Base-by-base conservation (phyloP, 2,329 filamentous ascomycete genomes). In the Fusarium duplospermum region DNA sequence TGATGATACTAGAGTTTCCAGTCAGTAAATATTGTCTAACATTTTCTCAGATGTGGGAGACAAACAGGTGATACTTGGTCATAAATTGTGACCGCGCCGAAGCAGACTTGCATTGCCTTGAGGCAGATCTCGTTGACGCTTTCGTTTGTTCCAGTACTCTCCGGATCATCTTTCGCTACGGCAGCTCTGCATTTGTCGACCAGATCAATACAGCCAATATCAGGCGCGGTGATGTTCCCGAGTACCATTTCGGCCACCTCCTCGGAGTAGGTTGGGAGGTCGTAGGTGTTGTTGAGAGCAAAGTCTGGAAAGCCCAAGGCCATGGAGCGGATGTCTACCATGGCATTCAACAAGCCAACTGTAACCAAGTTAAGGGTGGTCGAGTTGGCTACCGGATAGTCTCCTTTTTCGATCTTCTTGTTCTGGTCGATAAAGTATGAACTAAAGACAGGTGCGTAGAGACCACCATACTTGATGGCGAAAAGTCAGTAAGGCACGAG, bases 261-360 rank as follows among this genome's bases (percentile, higher is more conserved):
- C 9, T 87, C 82, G 42, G 86, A 84, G 74, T 92, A 88, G 1
- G 87, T 83, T 69, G 87, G 76, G 40, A 93, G 85, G 8, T 86
- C 89, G 77, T 92, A 94, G 0, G 90, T 90, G 78, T 93, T 93
- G 79, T 90, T 89, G 69, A 86, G 84, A 4, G 88, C 87, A 78
- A 89, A 90, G 16, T 81, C 77, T 0, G 88, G 85, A 70, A 87
- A 90, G 73, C 82, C 87, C 3, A 86, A 84, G 6, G 83, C 84
- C 81, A 93, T 90, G 3, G 90, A 84, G 10, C 89, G 77, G 63
- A 88, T 84, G 77, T 94, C 93, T 27, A 94, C 84, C 69, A 91
- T 88, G 11, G 90, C 92, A 79, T 94, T 92, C 62, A 93, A 84
- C 66, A 94, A 90, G 29, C 91, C 91, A 0, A 94, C 80, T 0